A percentile compares a stretch with the other conserved stretches of the same genome.
These are phyloP conservation scores for Leccinum subrobustum DNA, from an alignment of 1,284 basidiomycete genomes.

Conservation along the genomic window DNA sequence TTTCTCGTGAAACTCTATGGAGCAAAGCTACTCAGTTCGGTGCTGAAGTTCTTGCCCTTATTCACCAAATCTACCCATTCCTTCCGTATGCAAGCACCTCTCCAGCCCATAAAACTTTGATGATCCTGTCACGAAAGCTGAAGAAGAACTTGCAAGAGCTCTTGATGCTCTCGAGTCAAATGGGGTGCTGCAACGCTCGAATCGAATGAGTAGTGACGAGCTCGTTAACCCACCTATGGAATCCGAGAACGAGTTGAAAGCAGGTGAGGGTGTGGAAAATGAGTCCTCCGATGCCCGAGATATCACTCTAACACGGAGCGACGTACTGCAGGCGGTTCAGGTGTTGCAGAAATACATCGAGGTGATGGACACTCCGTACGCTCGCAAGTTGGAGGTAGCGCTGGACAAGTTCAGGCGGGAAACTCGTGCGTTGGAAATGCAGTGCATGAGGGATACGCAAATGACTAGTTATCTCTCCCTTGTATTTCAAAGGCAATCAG, in stretches of 20 bases:
- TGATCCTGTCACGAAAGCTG: background rate
- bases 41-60: background rate
- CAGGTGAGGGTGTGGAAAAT: background rate
- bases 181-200: background rate
- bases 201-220: background rate
- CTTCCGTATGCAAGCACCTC: background rate
- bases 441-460: background rate
- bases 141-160: background rate
- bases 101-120: background rate
- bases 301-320: background rate
- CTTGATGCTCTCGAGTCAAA: background rate
- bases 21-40: background rate
- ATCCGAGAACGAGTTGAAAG: too few species aligned
- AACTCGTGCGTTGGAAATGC: background rate
- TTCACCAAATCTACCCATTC: background rate
- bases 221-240: background rate
- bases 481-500: background rate
- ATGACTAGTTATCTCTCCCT: background rate
- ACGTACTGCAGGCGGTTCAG: background rate
- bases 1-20: background rate
- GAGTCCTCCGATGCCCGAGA: background rate
- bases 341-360: background rate
- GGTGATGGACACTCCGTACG: background rate
- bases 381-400: background rate
- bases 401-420: background rate